Evolutionary conservation across 2,329 filamentous ascomycete species (phyloP), one percentile per base, ranked within the genome.

Genomic region (Xenosphaeropsis pyriputrescens): DNA sequence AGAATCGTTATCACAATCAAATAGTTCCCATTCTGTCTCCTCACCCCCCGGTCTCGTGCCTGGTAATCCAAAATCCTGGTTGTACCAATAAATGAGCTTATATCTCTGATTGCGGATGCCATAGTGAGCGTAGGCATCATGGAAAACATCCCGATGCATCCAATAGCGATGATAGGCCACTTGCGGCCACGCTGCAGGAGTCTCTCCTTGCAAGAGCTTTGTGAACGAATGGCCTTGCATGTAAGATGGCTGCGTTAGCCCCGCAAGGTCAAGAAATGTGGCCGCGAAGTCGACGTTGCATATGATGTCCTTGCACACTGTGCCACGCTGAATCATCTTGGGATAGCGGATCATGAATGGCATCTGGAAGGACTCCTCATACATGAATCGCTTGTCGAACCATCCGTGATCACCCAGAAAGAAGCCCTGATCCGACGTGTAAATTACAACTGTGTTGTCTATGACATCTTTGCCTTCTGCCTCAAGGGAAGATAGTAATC

Each of bases 381-480:
- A 72, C 62, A 72, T 70, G 49, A 72, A 70, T 3, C 68, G 61
- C 51, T 72, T 72, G 48, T 71, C 68, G 45, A 70, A 71, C 67
- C 67, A 72, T 38, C 68, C 67, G 42, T 72, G 68, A 41, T 72
- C 68, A 6, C 67, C 67, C 0, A 72, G 60, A 49, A 71, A 72
- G 53, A 71, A 71, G 5, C 68, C 68, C 42, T 71, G 67, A 43
- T 70, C 67, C 0, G 64, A 68, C 0, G 63, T 69, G 43, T 71
- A 71, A n/a, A 70, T 57, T 2, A 71, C 61, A 2, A 71, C 50
- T 0, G 67, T 71, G 44, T 69, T 60, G 1, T 66, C 53, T 0
- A 58, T 50, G 0, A 70, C 48, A 0, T 51, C 58, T 6, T 62
- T 52, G 0, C 50, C 59, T 7, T 63, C 53, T 1, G 46, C 45